Conservation (phyloP, 805 yeast species). For the Zygosaccharomyces lentus region DNA sequence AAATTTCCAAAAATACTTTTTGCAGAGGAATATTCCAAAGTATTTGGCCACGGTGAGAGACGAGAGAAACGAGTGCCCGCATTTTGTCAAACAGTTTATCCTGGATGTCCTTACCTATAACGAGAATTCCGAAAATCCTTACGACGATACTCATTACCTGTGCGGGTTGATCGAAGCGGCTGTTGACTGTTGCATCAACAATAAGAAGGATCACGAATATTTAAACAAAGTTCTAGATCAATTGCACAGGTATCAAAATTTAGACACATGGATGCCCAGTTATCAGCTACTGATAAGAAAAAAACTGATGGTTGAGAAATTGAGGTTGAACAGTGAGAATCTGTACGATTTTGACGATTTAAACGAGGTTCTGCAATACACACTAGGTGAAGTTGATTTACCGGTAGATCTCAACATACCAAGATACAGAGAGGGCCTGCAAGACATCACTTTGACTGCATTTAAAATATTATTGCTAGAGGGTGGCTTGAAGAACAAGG, state of each 20-base stretch:
- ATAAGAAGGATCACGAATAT: slow-evolving; percentile 38
- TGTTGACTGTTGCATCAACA: slow-evolving; percentile 38
- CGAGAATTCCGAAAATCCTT: slow-evolving; percentile 77
- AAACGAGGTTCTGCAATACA: slow-evolving; percentile 53
- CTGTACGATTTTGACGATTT: slow-evolving; percentile 42
- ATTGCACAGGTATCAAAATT: slow-evolving; percentile 64
- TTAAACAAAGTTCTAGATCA: slow-evolving; percentile 54
- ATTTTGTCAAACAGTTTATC: slow-evolving; percentile 55
- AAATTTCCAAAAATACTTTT: slow-evolving; percentile 60
- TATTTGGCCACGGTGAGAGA: slow-evolving; percentile 60
- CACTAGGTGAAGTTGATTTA: slow-evolving; percentile 39
- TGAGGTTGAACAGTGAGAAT: slow-evolving; percentile 54
- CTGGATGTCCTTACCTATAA: slow-evolving; percentile 73
- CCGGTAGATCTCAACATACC: slow-evolving; percentile 26
- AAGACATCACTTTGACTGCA: slow-evolving; percentile 60
- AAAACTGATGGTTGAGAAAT: slow-evolving; percentile 58
- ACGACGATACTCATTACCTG: slow-evolving; percentile 67
- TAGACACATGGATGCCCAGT: slow-evolving; percentile 86
- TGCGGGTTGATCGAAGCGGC: slow-evolving; percentile 53
- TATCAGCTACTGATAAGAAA: slow-evolving; percentile 42
- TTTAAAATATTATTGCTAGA: slow-evolving; percentile 62
- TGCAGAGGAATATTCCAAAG: slow-evolving; percentile 64
- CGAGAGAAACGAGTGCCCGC: slow-evolving; percentile 58
- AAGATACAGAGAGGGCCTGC: slow-evolving; percentile 28
- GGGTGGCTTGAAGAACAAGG: slow-evolving; percentile 71